Base-by-base conservation (phyloP, 495 filamentous ascomycete species). In the Penicillium steckii region DNA sequence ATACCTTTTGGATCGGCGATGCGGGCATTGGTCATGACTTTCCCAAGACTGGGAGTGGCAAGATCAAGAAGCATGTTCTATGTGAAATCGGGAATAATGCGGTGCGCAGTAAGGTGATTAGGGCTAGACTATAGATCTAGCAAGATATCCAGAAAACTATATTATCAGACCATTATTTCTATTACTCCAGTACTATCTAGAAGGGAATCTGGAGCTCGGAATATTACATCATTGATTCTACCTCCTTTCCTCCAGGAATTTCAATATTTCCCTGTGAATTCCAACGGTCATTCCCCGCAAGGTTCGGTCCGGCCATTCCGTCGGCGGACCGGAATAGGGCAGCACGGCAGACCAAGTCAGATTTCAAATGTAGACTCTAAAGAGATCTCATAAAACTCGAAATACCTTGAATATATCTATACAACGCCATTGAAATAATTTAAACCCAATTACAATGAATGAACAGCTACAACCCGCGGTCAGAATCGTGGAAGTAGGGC, bases 31-130 rank as follows among this genome's bases (percentile, higher is more conserved):
- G 74, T 9, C 52, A 49, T 0, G 64, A 77, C 8, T 72, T 81
- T 9, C 83, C 82, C 3, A 69, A 81, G 54, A 87, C 84, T 8
- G 84, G 81, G 0, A 85, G 80, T 55, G 84, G 84, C 3, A 86
- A 87, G 73, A 74, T 85, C 33, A 72, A 81, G 60, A 87, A 87
- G 65, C 80, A 78, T 55, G 67, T 80, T 53, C 71, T 86, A 64
- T 76, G 77, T 21, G 68, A 79, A 55, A 59, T 78, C 35, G 80
- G 64, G 0, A 55, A 65, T 43, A 30, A 35, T 25, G 6, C 53
- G 19, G 32, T 43, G 25, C 27, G 17, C 1, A 35, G 29, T 12
- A 17, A 13, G 0, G 7, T 3, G 13, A 30, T 33, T 17, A 52
- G 33, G 23, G 45, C 49, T 12, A 56, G 44, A 43, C 44, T 56